Evolutionary conservation across 768 basidiomycete genomes (phyloP).

Genomic region (Tricholoma sp.): DNA sequence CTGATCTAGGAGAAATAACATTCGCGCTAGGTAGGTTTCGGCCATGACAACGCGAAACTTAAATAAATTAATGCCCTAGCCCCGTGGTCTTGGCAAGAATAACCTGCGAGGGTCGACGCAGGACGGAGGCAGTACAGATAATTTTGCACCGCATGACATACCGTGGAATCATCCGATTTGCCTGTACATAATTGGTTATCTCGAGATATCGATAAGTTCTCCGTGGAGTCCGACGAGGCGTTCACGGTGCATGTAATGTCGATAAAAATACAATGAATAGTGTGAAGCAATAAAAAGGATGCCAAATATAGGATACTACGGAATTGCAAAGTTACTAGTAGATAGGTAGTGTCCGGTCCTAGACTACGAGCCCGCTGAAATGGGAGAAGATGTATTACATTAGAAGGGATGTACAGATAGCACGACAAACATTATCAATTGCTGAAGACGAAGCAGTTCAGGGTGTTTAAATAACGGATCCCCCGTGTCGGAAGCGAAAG

Average conservation of each 20-base stretch:
- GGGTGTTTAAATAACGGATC: background rate
- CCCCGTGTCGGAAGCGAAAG: background rate
- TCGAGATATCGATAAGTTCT: background rate
- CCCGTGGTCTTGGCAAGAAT: background rate
- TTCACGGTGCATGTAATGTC: background rate
- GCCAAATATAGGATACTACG: background rate
- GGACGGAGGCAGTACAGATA: background rate
- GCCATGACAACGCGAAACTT: background rate
- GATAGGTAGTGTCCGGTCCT: background rate
- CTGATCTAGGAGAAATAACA: background rate
- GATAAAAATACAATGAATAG: slow-evolving; percentile 8
- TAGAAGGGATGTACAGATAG: background rate
- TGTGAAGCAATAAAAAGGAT: slow-evolving; percentile 2
- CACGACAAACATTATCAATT: background rate
- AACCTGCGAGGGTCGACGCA: background rate
- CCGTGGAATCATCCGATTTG: background rate
- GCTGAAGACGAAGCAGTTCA: background rate
- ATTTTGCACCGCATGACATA: background rate
- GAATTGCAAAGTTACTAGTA: background rate
- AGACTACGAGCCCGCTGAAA: background rate
- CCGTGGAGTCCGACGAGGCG: background rate
- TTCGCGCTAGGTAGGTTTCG: background rate
- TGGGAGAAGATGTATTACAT: background rate
- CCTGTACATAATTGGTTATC: background rate
- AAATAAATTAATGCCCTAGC: background rate